Conservation (phyloP, 768 basidiomycete species). For the Gymnopilus dilepis region DNA sequence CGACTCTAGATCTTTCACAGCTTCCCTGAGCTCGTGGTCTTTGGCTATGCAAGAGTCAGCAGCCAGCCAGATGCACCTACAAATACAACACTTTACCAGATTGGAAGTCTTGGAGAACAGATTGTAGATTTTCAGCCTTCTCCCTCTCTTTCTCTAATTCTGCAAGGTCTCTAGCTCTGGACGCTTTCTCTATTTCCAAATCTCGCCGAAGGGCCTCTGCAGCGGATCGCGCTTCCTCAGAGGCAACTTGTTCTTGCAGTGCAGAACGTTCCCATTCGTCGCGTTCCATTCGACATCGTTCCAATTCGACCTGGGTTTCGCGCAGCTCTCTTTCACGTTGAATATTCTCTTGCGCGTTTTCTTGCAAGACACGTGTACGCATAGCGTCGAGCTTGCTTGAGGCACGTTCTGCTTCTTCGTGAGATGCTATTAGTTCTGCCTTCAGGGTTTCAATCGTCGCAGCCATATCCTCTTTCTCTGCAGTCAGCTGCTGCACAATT, state of each 20-base stretch:
- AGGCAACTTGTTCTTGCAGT: slow-evolving; percentile 66
- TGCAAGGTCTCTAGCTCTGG: slow-evolving; percentile 54
- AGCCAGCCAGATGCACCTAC: not conserved
- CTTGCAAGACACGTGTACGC: slow-evolving; percentile 67
- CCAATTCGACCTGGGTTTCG: slow-evolving; percentile 85
- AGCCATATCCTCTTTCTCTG: slow-evolving; percentile 76
- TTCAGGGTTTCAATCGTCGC: slow-evolving; percentile 80
- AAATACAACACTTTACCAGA: slow-evolving; percentile 58
- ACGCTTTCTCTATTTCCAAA: slow-evolving; percentile 67
- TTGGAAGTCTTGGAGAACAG: slow-evolving; percentile 95
- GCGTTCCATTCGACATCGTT: slow-evolving; percentile 82
- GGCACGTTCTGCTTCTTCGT: slow-evolving; percentile 75
- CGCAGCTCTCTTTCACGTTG: slow-evolving; percentile 81
- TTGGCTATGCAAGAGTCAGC: slow-evolving; percentile 60
- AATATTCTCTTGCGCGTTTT: slow-evolving; percentile 70
- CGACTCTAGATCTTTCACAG: slow-evolving; percentile 80
- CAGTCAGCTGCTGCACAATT: slow-evolving; percentile 76
- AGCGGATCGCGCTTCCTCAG: slow-evolving; percentile 71
- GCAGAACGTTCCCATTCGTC: slow-evolving; percentile 60
- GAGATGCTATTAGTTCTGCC: slow-evolving; percentile 75
- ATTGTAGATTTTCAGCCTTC: slow-evolving; percentile 84
- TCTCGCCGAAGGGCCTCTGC: slow-evolving; percentile 64
- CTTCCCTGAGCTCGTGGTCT: slow-evolving; percentile 87
- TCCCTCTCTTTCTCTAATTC: slow-evolving; percentile 73
- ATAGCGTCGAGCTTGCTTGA: slow-evolving; percentile 72